Evolutionary conservation across 73 alveolate genomes (phyloP), one percentile per base, ranked within the genome.

Genomic region (Symbiodinium pilosum): DNA sequence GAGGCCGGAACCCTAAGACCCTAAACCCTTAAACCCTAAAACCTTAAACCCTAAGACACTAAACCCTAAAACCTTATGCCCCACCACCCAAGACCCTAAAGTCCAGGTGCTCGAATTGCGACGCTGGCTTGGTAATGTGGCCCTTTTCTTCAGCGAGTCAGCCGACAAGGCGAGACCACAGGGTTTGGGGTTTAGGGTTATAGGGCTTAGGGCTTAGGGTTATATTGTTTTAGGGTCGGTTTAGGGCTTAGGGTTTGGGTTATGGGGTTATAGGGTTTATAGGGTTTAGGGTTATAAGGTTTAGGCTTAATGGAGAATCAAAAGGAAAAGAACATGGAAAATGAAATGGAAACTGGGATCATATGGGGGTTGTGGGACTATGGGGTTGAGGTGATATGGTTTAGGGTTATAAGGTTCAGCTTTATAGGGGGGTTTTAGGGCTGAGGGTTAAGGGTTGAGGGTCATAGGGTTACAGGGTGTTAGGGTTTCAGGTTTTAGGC

Each of bases 91-190:
- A 54, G 2, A 2, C 34, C 71, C 43, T 32, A 12, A 77, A 6
- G 0, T 38, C 43, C 87, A 91, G 96, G 96, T 91, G 81, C 56
- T 91, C 81, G 96, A 91, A n/a, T 69, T 91, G 41, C 52, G 96
- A 8, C 69, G 96, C 9, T 91, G 96, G 96, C 77, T 91, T 41
- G 96, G 96, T 39, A 91, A 91, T 43, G 96, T 91, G 39, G 96
- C 96, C 88, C 40, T 91, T 51, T 91, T 91, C 54, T 91, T 91
- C 47, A 69, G 88, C 52, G 96, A 83, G 7, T 43, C 88, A 12
- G 24, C 52, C 51, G 87, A 64, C 41, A 69, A 68, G 96, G 88
- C 96, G 51, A 26, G 24, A n/a, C 51, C 18, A 4, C 34, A 42
- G 43, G 41, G 28, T 16, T 4, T n/a, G 11, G 44, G 43, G 43